Conservation (phyloP, 1,139 yeast species). For the Diutina sp. region DNA sequence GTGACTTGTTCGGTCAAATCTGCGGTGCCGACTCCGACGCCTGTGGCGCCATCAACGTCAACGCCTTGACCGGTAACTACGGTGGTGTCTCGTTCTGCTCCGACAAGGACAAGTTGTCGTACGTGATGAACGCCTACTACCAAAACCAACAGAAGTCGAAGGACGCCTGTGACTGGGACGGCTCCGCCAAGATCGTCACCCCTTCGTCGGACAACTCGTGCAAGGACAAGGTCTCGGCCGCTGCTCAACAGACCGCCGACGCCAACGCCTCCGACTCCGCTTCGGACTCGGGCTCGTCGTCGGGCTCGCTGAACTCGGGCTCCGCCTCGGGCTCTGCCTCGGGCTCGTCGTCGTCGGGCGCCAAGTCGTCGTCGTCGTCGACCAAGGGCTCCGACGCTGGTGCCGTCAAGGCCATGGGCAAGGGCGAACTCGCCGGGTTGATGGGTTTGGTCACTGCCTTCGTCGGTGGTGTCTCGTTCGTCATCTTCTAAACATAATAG, state of each 20-base stretch:
- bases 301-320: conserved; percentile 16
- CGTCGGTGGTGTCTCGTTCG: conserved; percentile 25
- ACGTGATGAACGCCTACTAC: conserved; percentile 48
- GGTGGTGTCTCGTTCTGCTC: conserved; percentile 53
- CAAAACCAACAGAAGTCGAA: conserved; percentile 25
- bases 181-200: conserved; percentile 40
- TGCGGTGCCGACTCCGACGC: conserved; percentile 28
- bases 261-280: not conserved
- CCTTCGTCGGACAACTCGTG: conserved; percentile 11
- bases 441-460: conserved; percentile 21
- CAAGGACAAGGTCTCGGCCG: conserved; percentile 6
- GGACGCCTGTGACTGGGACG: conserved; percentile 55
- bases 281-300: conserved; percentile 15
- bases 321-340: conserved; percentile 13
- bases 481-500: conserved; percentile 13
- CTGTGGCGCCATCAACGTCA: conserved; percentile 41
- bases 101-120: conserved; percentile 49
- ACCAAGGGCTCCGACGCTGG: conserved; percentile 12
- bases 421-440: conserved; percentile 18
- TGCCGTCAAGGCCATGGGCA: conserved; percentile 15
- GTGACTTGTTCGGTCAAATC: conserved; percentile 37
- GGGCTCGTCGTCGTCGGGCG: not conserved
- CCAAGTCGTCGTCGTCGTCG: conserved; percentile 9
- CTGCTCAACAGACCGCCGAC: conserved; percentile 7
- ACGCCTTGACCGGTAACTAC: conserved; percentile 44